Evolutionary conservation across 768 basidiomycete genomes (phyloP), one percentile per base, ranked within the genome.

Genomic region (Collybia sp.): DNA sequence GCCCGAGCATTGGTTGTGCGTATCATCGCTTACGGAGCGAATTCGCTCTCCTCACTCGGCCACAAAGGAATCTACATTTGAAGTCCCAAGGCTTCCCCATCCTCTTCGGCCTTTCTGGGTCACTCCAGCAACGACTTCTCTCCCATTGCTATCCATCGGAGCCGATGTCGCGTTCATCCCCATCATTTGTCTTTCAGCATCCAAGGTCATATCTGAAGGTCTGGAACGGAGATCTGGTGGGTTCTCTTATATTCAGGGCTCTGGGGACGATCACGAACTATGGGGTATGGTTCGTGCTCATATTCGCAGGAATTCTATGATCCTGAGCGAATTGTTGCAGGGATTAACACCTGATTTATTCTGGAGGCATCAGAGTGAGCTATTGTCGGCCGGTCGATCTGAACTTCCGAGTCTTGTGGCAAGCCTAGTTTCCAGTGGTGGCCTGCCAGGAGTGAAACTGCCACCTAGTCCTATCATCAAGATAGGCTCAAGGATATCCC

Each of bases 261-360:
- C 88, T 0, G 95, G 93, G 0, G 95, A 97, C 56, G 95, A 98
- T 56, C 91, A 94, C 57, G 93, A 96, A 62, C 70, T 87, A 5
- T 94, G 92, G 93, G 77, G 83, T 20, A 78, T 79, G 79, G 88
- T 88, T 25, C 11, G 25, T 15, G 34, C 30, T 42, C 19, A 30
- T 42, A 32, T 43, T 43, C 4, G 39, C 43, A 25, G 8, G 25
- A 25, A 25, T 43, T 43, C 41, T 49, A 30, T 30, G 32, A 36
- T 13, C 20, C 40, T n/a, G 40, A 30, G 3, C 15, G 32, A 32
- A 35, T 35, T n/a, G 18, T 44, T 13, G 13, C 53, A 91, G 86
- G 91, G 91, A 3, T 66, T 95, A 45, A 89, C 82, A 1, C 86
- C 93, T 0, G 52, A 58, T 2, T 43, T 83, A 12, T 95, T 87